A percentile compares a stretch with the other conserved stretches of the same genome.
phyloP scores from a whole-genome alignment of 257 asterid genomes.

The Penstemon newberryi region DNA sequence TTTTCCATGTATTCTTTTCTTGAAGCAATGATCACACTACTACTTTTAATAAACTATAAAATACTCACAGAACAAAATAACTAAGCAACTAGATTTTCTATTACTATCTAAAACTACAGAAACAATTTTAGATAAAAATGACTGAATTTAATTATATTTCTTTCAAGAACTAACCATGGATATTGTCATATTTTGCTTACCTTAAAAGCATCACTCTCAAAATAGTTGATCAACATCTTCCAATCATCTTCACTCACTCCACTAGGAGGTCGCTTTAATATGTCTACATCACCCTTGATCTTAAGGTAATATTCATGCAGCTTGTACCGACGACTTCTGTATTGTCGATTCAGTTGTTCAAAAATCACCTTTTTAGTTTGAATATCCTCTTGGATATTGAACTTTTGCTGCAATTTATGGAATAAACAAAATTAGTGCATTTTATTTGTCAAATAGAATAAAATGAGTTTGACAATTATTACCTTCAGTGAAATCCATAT shows the following conservation, averaged over 20 bases:
- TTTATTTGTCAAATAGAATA: not conserved
- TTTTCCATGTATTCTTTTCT: too few relatives aligned
- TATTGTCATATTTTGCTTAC: too few relatives aligned
- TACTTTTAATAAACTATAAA: too few relatives aligned
- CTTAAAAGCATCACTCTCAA: not conserved
- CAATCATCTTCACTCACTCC: too few relatives aligned
- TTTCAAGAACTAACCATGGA: too few relatives aligned
- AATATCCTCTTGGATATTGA: not conserved
- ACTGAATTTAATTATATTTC: too few relatives aligned
- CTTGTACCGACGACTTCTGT: not conserved
- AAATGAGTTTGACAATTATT: too few relatives aligned
- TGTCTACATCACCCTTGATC: not conserved
- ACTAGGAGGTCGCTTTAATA: not conserved
- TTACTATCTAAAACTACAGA: too few relatives aligned
- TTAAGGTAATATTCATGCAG: not conserved
- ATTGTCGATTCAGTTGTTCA: not conserved
- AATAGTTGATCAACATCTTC: not conserved
- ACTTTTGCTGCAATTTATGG: not conserved
- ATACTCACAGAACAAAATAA: too few relatives aligned
- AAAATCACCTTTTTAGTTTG: not conserved
- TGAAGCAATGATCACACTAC: too few relatives aligned
- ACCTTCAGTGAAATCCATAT: not conserved
- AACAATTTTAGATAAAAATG: too few relatives aligned
- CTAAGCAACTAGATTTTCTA: too few relatives aligned
- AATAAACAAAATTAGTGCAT: not conserved